Evolutionary conservation across 108 stramenopile genomes (phyloP).

Genomic region (Hondaea fermentalgiana): DNA sequence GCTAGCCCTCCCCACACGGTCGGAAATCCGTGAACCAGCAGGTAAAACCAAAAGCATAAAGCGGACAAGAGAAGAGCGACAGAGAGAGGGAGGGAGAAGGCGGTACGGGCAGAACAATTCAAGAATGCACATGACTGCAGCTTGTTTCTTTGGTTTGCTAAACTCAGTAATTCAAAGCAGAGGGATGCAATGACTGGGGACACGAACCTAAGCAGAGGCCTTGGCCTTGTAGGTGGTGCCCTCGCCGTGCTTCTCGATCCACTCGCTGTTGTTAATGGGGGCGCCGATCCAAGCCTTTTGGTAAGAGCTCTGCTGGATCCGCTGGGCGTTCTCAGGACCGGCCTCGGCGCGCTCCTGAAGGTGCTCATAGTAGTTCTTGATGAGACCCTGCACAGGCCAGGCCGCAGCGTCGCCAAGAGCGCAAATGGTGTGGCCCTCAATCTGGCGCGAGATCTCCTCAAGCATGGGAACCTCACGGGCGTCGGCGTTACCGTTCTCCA

Average conservation of each 20-base stretch:
- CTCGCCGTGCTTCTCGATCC: constrained; percentile 58
- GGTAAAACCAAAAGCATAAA: no score
- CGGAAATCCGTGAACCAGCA: no score
- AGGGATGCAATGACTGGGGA: no score
- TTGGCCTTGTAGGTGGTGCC: constrained; percentile 22
- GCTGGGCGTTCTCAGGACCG: constrained; percentile 10
- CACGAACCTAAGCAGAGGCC: neutral
- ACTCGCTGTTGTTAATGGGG: constrained; percentile 74
- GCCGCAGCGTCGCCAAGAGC: constrained; percentile 99
- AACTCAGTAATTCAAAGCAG: no score
- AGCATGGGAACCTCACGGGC: constrained; percentile 99
- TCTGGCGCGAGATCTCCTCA: constrained; percentile 96
- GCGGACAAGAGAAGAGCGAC: no score
- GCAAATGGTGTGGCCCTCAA: constrained; percentile 99
- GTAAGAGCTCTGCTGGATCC: constrained; percentile 64
- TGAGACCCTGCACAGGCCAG: constrained; percentile 97
- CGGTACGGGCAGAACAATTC: no score
- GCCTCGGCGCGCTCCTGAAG: constrained; percentile 72
- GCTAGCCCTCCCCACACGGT: no score
- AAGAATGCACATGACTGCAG: no score
- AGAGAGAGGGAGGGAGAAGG: no score
- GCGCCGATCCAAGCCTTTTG: constrained; percentile 91
- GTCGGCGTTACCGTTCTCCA: constrained; percentile 84
- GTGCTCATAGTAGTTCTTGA: constrained; percentile 90
- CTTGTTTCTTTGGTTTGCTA: no score